Conservation (phyloP, 257 asterid genomes). For the Solanum sitiens region DNA sequence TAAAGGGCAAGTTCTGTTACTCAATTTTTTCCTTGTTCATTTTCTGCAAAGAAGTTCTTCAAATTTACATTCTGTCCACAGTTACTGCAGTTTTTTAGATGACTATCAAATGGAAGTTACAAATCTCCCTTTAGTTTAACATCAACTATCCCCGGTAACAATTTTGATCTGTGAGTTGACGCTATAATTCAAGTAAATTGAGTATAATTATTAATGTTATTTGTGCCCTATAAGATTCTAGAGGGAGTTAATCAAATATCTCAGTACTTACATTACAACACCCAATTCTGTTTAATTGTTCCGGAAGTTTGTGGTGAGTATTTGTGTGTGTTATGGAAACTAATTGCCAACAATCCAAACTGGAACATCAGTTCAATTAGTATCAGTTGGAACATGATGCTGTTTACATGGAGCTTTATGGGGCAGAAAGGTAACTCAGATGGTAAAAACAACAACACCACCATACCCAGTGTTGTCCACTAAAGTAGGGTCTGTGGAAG, state of each 20-base stretch:
- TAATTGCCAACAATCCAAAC: background rate
- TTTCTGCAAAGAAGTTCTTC: background rate
- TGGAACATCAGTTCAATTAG: background rate
- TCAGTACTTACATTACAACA: background rate
- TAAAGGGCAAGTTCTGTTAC: slow-evolving; percentile 52
- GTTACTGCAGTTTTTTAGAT: background rate
- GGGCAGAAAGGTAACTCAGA: background rate
- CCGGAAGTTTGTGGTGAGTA: background rate
- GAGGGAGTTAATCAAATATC: background rate
- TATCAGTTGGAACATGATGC: background rate
- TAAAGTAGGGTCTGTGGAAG: background rate
- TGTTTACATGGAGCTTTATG: background rate
- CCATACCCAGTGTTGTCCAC: background rate
- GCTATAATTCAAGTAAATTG: background rate
- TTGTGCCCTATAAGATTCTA: background rate
- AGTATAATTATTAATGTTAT: background rate
- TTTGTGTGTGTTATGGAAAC: background rate
- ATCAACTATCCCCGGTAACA: background rate
- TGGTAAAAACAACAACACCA: background rate
- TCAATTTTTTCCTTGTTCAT: background rate
- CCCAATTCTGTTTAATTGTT: background rate
- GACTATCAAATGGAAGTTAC: background rate
- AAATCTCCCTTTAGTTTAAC: background rate
- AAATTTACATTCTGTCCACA: background rate
- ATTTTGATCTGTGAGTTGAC: background rate